Evolutionary conservation across 495 filamentous ascomycete genomes (phyloP), one percentile per base, ranked within the genome.

Genomic region (Stereocaulon alpinum): DNA sequence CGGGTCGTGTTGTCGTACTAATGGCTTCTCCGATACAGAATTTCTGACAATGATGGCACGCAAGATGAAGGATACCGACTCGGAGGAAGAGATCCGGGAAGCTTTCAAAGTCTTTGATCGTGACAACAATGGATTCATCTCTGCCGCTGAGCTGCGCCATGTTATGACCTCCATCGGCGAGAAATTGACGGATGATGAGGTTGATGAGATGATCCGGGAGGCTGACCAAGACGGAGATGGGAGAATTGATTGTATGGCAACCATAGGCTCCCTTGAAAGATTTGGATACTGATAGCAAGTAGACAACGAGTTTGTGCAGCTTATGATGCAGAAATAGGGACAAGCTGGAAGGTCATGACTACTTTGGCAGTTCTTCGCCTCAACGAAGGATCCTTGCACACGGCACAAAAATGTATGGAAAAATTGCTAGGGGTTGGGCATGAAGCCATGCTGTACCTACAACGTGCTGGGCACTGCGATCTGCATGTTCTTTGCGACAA

Each of bases 31-130:
- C 59, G 34, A 56, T 58, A 57, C 67, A 96, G 93, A 98, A 66
- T 98, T 98, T 78, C 81, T 97, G 58, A 97, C 93, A 61, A 98
- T 97, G 94, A 98, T 98, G 93, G 93, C 94, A 56, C 85, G 94
- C 68, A 97, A 97, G 80, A 98, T 98, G 94, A 98, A 97, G 82
- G 94, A 97, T 69, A 97, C 94, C 66, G 93, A 97, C 69, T 96
- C 92, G 53, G 94, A 98, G 78, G 94, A 97, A 79, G 93, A 98
- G 74, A 97, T 98, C 70, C 88, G 94, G 67, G 89, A 95, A 72
- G 89, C 86, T 0, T 88, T 89, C 76, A 84, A 97, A 83, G 93
- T 98, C 55, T 98, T 98, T 71, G 93, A 98, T 70, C 90, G 93
- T 67, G 94, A 98, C 72, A 98, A 97, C 81, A 97, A 97, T 74